phyloP scores from a whole-genome alignment of 2,329 filamentous ascomycete species.

The Calonectria multiphialidica region DNA sequence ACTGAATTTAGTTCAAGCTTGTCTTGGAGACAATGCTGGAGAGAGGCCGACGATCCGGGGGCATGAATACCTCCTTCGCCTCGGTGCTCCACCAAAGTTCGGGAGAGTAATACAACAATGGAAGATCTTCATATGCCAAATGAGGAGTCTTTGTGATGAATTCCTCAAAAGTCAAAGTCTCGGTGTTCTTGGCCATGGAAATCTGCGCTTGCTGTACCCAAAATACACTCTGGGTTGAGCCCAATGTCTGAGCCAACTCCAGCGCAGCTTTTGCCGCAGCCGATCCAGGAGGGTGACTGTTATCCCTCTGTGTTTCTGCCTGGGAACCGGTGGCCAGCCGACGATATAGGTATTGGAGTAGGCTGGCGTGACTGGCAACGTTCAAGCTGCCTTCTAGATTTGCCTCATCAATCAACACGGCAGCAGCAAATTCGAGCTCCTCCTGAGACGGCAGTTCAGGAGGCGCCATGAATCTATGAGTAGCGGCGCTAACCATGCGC shows the following conservation, averaged over 20 bases:
- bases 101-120: constrained; percentile 43
- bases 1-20: background rate
- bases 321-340: background rate
- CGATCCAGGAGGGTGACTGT: constrained; percentile 1
- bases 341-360: constrained; percentile 27
- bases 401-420: constrained; percentile 36
- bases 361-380: constrained; percentile 33
- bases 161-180: constrained; percentile 26
- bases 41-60: constrained; percentile 37
- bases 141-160: constrained; percentile 34
- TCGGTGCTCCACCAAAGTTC: constrained; percentile 44
- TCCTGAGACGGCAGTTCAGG: constrained; percentile 20
- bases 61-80: constrained; percentile 36
- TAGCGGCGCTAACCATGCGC: constrained; percentile 34
- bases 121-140: constrained; percentile 44
- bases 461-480: constrained; percentile 14
- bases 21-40: constrained; percentile 32
- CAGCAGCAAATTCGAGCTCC: constrained; percentile 38
- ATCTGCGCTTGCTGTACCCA: constrained; percentile 44
- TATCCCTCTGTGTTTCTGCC: background rate
- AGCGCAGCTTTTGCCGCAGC: constrained; percentile 27
- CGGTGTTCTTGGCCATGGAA: constrained; percentile 16
- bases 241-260: constrained; percentile 31
- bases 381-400: constrained; percentile 29
- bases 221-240: constrained; percentile 42